Evolutionary conservation across 1,284 basidiomycete genomes (phyloP).

Genomic region (Rhodotorula sp.): DNA sequence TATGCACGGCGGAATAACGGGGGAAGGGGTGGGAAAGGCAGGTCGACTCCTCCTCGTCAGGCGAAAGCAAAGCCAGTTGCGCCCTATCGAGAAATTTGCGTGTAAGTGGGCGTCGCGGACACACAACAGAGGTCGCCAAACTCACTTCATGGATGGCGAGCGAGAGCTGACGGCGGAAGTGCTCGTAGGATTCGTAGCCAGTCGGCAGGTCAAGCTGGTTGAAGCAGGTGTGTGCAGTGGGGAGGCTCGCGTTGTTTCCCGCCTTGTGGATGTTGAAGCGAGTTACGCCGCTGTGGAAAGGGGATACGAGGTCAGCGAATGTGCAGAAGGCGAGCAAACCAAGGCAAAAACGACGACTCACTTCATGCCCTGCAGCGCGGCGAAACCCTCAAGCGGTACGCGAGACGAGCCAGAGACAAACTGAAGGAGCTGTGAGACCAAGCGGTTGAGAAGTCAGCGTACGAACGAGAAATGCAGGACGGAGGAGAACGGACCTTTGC

Average conservation of each 20-base stretch:
- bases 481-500: slow-evolving; percentile 59
- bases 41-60: neutral
- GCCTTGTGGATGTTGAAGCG: slow-evolving; percentile 94
- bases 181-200: slow-evolving; percentile 83
- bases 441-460: neutral
- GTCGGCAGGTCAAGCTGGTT: slow-evolving; percentile 77
- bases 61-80: slow-evolving; percentile 5
- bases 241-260: slow-evolving; percentile 60
- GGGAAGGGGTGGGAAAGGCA: too few relatives aligned
- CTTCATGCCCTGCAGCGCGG: slow-evolving; percentile 42
- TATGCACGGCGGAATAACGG: too few relatives aligned
- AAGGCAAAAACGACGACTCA: neutral
- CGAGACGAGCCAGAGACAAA: slow-evolving; percentile 91
- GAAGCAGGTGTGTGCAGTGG: slow-evolving; percentile 60
- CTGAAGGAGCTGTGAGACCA: slow-evolving; percentile 55
- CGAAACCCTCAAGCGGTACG: slow-evolving; percentile 61
- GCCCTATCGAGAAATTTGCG: neutral
- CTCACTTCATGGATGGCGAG: slow-evolving; percentile 91
- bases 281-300: slow-evolving; percentile 53
- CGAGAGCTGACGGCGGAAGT: slow-evolving; percentile 79
- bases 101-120: neutral
- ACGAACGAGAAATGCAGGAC: slow-evolving; percentile 23
- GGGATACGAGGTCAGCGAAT: neutral
- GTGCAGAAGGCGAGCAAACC: too few relatives aligned
- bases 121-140: slow-evolving; percentile 71